These are phyloP conservation scores for Magnaporthiopsis rhizophila DNA, from an alignment of 2,329 filamentous ascomycete species.

Conservation along the genomic window DNA sequence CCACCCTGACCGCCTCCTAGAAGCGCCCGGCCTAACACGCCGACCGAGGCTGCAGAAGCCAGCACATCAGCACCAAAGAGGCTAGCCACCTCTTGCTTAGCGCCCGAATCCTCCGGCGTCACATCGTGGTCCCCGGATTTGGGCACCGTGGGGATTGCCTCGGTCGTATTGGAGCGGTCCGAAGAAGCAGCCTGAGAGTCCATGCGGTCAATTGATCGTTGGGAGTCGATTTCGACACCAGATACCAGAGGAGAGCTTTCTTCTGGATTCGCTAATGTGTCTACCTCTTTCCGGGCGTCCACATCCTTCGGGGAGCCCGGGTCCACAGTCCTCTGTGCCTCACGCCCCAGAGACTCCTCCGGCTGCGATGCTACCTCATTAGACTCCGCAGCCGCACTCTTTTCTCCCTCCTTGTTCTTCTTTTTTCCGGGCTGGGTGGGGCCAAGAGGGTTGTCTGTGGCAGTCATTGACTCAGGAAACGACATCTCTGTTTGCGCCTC, in stretches of 20 bases:
- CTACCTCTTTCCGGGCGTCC: not conserved
- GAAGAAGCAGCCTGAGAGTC: not conserved
- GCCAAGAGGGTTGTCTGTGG: no score
- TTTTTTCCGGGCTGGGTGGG: not conserved
- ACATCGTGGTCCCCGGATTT: not conserved
- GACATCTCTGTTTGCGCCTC: not conserved
- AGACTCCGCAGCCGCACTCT: not conserved
- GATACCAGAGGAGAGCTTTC: not conserved
- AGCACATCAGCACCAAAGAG: not conserved
- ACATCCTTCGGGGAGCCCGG: not conserved
- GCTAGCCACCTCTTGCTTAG: not conserved
- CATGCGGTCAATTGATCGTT: not conserved
- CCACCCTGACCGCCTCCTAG: not conserved
- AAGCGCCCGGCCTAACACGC: not conserved
- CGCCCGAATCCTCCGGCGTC: not conserved
- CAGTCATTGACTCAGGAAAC: not conserved
- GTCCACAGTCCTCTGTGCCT: not conserved
- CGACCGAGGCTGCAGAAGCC: not conserved
- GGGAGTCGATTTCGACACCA: not conserved
- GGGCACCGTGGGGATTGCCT: not conserved
- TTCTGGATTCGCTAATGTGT: not conserved
- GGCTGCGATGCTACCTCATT: not conserved
- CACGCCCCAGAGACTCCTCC: not conserved
- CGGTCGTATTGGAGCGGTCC: not conserved
- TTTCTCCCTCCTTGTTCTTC: conserved; percentile 7